Evolutionary conservation across 75 land plant species (phyloP), one percentile per base, ranked within the genome.

Genomic region (Pinus taeda): DNA sequence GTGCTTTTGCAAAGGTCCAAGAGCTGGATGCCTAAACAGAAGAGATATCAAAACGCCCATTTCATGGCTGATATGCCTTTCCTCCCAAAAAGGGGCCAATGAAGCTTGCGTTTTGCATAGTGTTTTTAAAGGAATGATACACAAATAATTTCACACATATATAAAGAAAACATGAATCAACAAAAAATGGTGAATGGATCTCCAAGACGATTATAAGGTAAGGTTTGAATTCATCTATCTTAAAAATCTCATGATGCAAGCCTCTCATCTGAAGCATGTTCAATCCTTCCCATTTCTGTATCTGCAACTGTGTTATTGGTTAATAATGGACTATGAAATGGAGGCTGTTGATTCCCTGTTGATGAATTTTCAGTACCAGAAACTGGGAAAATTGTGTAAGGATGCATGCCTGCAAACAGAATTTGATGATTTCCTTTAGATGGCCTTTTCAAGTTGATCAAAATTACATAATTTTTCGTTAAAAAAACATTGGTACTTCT

Each of bases 381-480:
- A 39, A 18, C n/a, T n/a, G 18, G 36, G 20, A 6, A 17, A 73
- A 57, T 4, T 55, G 36, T 17, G 55, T 73, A 73, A 55, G 74
- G 74, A 29, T 73, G 74, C 74, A 73, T 57, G 18, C 74, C 74
- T 73, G 58, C 57, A 57, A 53, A 56, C 33, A 55, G 30, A 73
- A 55, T 22, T 15, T 13, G 15, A 49, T 14, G 22, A 57, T 17
- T 24, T 73, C 6, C 22, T 3, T 55, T 29, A 55, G 58, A 73
- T 73, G 20, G 55, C 36, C 1, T 73, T 57, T 29, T 30, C 17
- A 56, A 24, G 20, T 73, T n/a, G 21, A 53, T 55, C 42, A 55
- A 73, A 3, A 22, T 56, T 11, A 4, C 58, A 56, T 12, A 60
- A 20, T 20, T 4, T 18, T 7, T 60, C 13, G 8, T 56, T 17